Base-by-base conservation (phyloP, 192 early-diverging fungal species). In the Backusella morwellensis region DNA sequence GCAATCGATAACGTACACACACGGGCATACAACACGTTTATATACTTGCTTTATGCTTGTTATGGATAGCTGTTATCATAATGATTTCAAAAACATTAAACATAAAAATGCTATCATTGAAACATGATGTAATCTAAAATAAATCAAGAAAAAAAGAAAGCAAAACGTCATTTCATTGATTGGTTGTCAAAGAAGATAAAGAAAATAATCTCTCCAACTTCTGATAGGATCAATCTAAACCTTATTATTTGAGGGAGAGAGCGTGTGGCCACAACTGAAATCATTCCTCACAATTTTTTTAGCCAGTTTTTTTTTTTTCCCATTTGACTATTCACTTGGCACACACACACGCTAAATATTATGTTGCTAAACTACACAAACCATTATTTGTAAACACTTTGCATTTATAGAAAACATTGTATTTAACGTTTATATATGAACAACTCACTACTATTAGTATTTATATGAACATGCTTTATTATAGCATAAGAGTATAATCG, bases 101-200 rank as follows among this genome's bases (percentile, higher is more conserved):
- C 17, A 54, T 54, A 54, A n/a, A 54, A 54, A 23, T 54, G 21
- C n/a, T 23, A 54, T 23, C 52, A 59, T 26, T 59, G 54, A 59
- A 59, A 59, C 52, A 59, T 23, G 54, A 59, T 59, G 54, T 59
- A 59, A 59, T 50, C 0, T 50, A 19, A 32, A n/a, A n/a, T 59
- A 59, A 59, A 23, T 3, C 8, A 12, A 40, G 9, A 7, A 23
- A 59, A 12, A 23, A 59, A 8, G 54, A 26, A 26, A 11, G 4
- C 7, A 26, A 23, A 59, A 59, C 54, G 54, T 59, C 54, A 59
- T 17, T 8, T 26, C 6, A 26, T 26, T 59, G 54, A 59, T 59
- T 59, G 54, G 54, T 59, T 59, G 54, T 59, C 54, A 59, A 59
- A 23, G 54, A 26, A 23, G 54, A 59, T 59, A 59, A 59, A 59